Evolutionary conservation across 1,284 basidiomycete species (phyloP).

Genomic region (Ganoderma resinaceum): DNA sequence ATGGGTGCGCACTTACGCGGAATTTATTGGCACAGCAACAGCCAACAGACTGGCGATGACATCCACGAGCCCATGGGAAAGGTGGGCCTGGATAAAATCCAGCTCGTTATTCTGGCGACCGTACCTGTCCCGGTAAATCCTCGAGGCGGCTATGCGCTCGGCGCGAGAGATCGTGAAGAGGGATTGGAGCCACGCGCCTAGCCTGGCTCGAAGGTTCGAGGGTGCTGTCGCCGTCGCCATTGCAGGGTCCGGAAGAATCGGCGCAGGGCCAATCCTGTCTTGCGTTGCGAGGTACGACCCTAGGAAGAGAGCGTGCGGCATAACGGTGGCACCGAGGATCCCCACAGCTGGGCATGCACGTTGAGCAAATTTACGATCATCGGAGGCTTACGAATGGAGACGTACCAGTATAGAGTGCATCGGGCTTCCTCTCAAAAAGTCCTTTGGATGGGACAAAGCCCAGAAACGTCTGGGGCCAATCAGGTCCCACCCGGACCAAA

Average conservation of each 20-base stretch:
- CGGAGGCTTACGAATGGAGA: background rate
- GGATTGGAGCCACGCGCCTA: constrained; percentile 31
- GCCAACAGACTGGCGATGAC: constrained; percentile 70
- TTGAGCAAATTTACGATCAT: constrained; percentile 60
- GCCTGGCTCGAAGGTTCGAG: constrained; percentile 11
- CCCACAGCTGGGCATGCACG: constrained; percentile 76
- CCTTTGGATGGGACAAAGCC: constrained; percentile 82
- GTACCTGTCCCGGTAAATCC: constrained; percentile 40
- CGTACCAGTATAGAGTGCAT: constrained; percentile 80
- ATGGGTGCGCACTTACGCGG: constrained; percentile 39
- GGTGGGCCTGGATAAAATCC: constrained; percentile 73
- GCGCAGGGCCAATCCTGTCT: constrained; percentile 30
- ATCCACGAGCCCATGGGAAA: constrained; percentile 77
- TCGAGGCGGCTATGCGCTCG: constrained; percentile 35
- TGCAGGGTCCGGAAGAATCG: constrained; percentile 30
- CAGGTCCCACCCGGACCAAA: constrained; percentile 72
- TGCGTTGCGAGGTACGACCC: constrained; percentile 87
- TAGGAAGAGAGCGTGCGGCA: constrained; percentile 92
- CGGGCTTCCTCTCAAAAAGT: constrained; percentile 54
- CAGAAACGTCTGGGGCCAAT: constrained; percentile 82
- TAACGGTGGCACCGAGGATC: constrained; percentile 85
- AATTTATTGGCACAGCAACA: constrained; percentile 88
- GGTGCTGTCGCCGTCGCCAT: constrained; percentile 18
- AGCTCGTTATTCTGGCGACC: constrained; percentile 68
- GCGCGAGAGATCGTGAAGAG: constrained; percentile 36